Conservation (phyloP, 371 early-diverging fungal species). For the Mucor mucedo region DNA sequence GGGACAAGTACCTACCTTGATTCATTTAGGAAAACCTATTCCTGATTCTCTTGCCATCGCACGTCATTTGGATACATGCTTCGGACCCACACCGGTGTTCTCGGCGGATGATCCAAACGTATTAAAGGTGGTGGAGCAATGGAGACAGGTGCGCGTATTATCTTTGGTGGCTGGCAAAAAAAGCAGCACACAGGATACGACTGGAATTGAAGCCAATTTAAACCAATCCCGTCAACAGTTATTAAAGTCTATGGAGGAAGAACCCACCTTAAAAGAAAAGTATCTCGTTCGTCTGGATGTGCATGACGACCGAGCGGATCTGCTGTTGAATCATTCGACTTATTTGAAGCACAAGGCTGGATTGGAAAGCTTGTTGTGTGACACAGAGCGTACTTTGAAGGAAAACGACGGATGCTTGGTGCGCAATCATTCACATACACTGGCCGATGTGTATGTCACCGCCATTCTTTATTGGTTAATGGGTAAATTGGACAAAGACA, state of each 20-base stretch:
- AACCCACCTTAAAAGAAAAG: slow-evolving; percentile 19
- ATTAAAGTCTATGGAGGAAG: not conserved
- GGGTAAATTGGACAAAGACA: slow-evolving; percentile 11
- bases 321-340: slow-evolving; percentile 10
- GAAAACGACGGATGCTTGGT: slow-evolving; percentile 3
- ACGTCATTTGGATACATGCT: slow-evolving; percentile 13
- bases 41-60: slow-evolving; percentile 23
- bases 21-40: slow-evolving; percentile 9
- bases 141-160: slow-evolving; percentile 19
- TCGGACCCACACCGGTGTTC: slow-evolving; percentile 9
- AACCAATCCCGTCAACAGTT: slow-evolving; percentile 3
- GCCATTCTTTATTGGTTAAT: slow-evolving; percentile 12
- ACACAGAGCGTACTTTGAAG: slow-evolving; percentile 4
- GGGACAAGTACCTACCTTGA: slow-evolving; percentile 22
- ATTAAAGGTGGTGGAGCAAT: slow-evolving; percentile 3
- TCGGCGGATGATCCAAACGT: slow-evolving; percentile 11
- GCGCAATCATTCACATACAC: not conserved
- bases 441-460: slow-evolving; percentile 7
- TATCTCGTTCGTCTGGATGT: slow-evolving; percentile 13
- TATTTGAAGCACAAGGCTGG: slow-evolving; percentile 8
- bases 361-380: not conserved
- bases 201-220: not conserved
- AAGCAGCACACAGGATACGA: slow-evolving; percentile 4
- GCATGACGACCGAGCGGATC: slow-evolving; percentile 17
- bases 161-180: slow-evolving; percentile 18